A percentile compares a stretch with the other conserved stretches of the same genome.
Conservation (phyloP, 2,329 filamentous ascomycete genomes). For the Fragosphaeria purpurea region DNA sequence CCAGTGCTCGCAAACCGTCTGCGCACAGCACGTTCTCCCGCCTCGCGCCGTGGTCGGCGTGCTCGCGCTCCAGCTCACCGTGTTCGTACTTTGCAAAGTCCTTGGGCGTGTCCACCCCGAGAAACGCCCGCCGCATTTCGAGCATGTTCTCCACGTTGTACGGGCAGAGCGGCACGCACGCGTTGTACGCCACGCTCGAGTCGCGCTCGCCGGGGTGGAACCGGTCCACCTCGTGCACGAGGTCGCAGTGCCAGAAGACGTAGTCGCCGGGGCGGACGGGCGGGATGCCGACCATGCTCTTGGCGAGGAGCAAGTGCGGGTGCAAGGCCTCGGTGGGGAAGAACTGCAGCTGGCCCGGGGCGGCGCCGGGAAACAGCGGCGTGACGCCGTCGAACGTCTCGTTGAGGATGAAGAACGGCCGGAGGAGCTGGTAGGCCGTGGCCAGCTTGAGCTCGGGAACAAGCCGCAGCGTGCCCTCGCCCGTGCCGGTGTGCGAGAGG, state of each 20-base stretch:
- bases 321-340: constrained; percentile 35
- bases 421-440: too few species aligned
- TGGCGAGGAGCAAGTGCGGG: constrained; percentile 48
- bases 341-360: constrained; percentile 12
- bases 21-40: constrained; percentile 2
- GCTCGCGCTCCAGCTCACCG: constrained; percentile 31
- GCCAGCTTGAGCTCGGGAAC: too few species aligned
- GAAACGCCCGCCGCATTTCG: constrained; percentile 25
- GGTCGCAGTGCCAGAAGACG: constrained; percentile 55
- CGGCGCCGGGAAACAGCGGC: constrained; percentile 12
- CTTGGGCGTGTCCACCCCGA: constrained; percentile 39
- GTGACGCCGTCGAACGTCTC: too few species aligned
- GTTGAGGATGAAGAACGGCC: too few species aligned
- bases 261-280: constrained; percentile 54
- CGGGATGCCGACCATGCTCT: constrained; percentile 54
- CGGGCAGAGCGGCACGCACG: too few species aligned
- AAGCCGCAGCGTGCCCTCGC: too few species aligned
- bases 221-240: neutral
- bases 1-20: constrained; percentile 6
- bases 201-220: neutral
- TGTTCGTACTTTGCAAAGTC: constrained; percentile 41
- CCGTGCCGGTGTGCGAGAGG: too few species aligned
- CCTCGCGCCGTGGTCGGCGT: constrained; percentile 10
- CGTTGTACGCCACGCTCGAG: too few species aligned
- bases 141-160: neutral